Conservation (phyloP, 2,329 filamentous ascomycete species). For the Fusarium sp. region DNA sequence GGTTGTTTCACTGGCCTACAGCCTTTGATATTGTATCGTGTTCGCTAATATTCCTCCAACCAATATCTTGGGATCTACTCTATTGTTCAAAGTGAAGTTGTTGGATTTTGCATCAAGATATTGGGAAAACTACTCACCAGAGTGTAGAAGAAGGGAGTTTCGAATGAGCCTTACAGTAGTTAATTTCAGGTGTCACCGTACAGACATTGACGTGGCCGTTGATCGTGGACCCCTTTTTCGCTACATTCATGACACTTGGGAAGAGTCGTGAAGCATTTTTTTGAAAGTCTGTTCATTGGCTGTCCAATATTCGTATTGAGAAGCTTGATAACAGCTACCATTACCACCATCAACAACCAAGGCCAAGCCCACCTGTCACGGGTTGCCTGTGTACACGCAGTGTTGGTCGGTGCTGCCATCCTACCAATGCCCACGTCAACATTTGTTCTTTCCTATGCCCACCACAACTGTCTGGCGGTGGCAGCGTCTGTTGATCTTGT, state of each 20-base stretch:
- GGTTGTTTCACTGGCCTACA: neutral
- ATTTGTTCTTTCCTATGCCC: rapidly evolving
- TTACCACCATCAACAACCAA: neutral
- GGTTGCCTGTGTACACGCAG: neutral
- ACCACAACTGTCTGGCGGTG: neutral
- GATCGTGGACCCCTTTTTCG: rapidly evolving
- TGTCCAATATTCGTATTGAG: rapidly evolving
- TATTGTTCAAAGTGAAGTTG: neutral
- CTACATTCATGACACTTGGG: rapidly evolving
- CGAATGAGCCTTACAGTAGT: rapidly evolving
- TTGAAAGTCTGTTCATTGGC: rapidly evolving
- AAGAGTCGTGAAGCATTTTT: neutral
- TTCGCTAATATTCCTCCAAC: neutral
- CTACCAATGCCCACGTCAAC: neutral
- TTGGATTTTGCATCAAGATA: rapidly evolving
- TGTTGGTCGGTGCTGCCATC: neutral
- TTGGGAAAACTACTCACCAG: neutral
- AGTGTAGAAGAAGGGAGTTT: rapidly evolving
- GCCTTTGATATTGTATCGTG: neutral
- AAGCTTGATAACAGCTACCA: neutral
- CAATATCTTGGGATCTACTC: rapidly evolving
- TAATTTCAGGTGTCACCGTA: rapidly evolving
- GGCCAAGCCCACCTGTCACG: neutral
- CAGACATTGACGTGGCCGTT: neutral
- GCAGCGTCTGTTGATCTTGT: rapidly evolving